Percentiles rank a stretch among this genome's conserved stretches.
These are phyloP conservation scores for Thalassiosira hispida DNA, from an alignment of 352 stramenopile species.

Conservation along the genomic window DNA sequence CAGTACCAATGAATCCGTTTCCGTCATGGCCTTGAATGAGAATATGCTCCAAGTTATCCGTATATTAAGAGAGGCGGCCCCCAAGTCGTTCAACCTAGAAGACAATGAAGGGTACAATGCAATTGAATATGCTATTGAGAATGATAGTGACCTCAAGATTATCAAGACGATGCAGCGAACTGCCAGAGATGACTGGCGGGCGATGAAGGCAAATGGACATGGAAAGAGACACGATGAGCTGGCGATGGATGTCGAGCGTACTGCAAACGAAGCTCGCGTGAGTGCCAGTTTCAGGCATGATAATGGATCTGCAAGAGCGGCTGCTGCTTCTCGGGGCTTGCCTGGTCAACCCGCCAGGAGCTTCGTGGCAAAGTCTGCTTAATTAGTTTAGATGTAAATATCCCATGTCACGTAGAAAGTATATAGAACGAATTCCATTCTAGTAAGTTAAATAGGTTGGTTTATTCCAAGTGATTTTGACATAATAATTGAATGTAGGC, in stretches of 20 bases:
- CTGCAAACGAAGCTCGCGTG: slow-evolving; percentile 13
- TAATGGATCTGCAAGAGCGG: slow-evolving; percentile 1
- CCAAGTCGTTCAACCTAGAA: slow-evolving; percentile 49
- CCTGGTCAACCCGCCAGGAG: neutral
- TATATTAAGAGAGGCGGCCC: slow-evolving; percentile 32
- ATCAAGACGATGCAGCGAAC: slow-evolving; percentile 56
- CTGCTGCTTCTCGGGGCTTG: slow-evolving; percentile 1
- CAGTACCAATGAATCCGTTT: slow-evolving; percentile 10
- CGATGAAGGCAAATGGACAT: slow-evolving; percentile 15
- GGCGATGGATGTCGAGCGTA: slow-evolving; percentile 18
- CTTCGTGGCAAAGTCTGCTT: slow-evolving; percentile 37
- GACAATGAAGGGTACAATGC: slow-evolving; percentile 45
- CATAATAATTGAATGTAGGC: no score
- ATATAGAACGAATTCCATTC: no score
- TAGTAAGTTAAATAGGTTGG: no score
- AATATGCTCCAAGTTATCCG: slow-evolving; percentile 47
- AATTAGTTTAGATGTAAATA: slow-evolving; percentile 1
- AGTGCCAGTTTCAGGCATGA: neutral
- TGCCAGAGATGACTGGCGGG: slow-evolving; percentile 50
- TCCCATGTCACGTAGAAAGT: neutral
- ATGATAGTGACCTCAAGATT: slow-evolving; percentile 47
- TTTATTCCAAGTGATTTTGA: no score
- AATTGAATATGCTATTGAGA: slow-evolving; percentile 57
- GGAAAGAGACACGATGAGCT: slow-evolving; percentile 34
- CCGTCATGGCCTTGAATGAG: slow-evolving; percentile 10